Conservation (phyloP, 768 basidiomycete species). For the Tephrocybe sp. region DNA sequence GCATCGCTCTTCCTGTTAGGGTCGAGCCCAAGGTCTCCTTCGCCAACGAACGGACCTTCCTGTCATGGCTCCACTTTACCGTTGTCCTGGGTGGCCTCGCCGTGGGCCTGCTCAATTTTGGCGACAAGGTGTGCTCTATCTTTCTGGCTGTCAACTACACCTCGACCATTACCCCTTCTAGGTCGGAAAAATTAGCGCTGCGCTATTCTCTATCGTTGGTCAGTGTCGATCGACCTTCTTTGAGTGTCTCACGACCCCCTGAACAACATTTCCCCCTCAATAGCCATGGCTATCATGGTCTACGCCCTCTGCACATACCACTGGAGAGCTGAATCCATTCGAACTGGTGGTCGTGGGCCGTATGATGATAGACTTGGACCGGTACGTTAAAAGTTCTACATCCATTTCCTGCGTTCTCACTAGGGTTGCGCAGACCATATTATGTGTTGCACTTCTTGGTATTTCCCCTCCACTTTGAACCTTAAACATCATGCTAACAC, state of each 20-base stretch:
- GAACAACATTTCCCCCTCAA: not conserved
- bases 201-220: constrained; percentile 96
- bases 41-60: constrained; percentile 92
- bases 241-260: constrained; percentile 7
- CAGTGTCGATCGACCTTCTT: constrained; percentile 1
- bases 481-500: not conserved
- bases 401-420: not conserved
- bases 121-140: constrained; percentile 73
- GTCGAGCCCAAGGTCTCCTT: constrained; percentile 96
- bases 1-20: constrained; percentile 94
- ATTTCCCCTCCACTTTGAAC: constrained; percentile 18
- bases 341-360: constrained; percentile 87
- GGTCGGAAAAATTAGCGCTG: constrained; percentile 95
- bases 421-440: constrained; percentile 55
- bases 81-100: constrained; percentile 96
- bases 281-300: constrained; percentile 96
- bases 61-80: constrained; percentile 98
- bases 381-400: constrained; percentile 48
- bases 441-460: constrained; percentile 84
- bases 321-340: constrained; percentile 93
- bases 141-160: not conserved
- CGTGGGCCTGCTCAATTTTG: constrained; percentile 96
- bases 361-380: constrained; percentile 97
- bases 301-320: constrained; percentile 96
- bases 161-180: constrained; percentile 23